Evolutionary conservation across 148 eudicot species (phyloP).

Genomic region (Spergularia bocconei): DNA sequence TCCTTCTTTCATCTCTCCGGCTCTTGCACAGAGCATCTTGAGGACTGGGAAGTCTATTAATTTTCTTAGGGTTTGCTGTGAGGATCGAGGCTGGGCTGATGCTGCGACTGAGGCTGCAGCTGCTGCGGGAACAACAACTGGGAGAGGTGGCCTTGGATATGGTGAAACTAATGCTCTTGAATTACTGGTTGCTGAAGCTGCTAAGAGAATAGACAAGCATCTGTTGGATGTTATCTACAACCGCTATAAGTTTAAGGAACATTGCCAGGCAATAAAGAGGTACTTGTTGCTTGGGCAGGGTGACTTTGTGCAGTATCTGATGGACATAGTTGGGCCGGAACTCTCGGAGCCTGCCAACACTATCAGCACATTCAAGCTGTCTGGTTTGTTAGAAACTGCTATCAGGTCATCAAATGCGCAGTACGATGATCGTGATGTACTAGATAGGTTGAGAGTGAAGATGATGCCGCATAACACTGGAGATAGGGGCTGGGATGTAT

Average conservation of each 20-base stretch:
- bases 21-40: slow-evolving; percentile 81
- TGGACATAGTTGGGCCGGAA: slow-evolving; percentile 97
- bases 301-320: slow-evolving; percentile 94
- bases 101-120: slow-evolving; percentile 95
- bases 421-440: slow-evolving; percentile 78
- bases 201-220: slow-evolving; percentile 91
- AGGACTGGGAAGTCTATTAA: slow-evolving; percentile 97
- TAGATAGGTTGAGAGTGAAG: slow-evolving; percentile 86
- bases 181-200: slow-evolving; percentile 85
- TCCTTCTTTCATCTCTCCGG: slow-evolving; percentile 91
- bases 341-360: slow-evolving; percentile 94
- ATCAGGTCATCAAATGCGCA: slow-evolving; percentile 92
- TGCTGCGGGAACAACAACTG: slow-evolving; percentile 90
- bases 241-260: slow-evolving; percentile 84
- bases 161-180: slow-evolving; percentile 98
- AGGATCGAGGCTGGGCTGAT: slow-evolving; percentile 94
- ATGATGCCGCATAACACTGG: slow-evolving; percentile 98
- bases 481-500: slow-evolving; percentile 97
- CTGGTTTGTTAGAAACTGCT: slow-evolving; percentile 90
- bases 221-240: slow-evolving; percentile 73
- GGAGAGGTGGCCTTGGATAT: slow-evolving; percentile 86
- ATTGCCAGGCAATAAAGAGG: slow-evolving; percentile 90
- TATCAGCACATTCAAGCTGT: slow-evolving; percentile 89
- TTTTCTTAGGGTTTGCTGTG: slow-evolving; percentile 93
- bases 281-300: slow-evolving; percentile 98